Evolutionary conservation across 2,329 filamentous ascomycete genomes (phyloP), one percentile per base, ranked within the genome.

Genomic region (Colletotrichum chrysophilum): DNA sequence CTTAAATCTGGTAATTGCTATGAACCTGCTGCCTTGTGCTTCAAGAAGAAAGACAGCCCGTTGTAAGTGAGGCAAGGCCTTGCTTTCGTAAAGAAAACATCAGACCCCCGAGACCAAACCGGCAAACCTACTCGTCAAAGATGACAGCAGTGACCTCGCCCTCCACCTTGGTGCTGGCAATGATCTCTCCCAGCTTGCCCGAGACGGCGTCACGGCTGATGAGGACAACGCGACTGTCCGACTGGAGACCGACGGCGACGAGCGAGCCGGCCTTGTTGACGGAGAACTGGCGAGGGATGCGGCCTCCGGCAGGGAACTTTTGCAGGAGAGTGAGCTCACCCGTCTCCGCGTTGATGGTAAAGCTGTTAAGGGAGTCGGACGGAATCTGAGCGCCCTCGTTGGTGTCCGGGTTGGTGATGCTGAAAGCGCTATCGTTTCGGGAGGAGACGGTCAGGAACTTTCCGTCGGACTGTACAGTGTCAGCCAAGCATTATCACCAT

Each of bases 391-490:
- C 68, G 34, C 74, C 77, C 77, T 78, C 83, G 78, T 79, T 76
- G 74, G 83, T 70, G 79, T 89, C 86, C 78, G 86, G 87, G 82
- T 87, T 87, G 72, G 86, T 83, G 71, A 90, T 86, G 16, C 80
- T 80, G 81, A 93, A 89, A 26, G 88, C 84, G 60, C 85, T 86
- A 80, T 93, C 93, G 80, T 90, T 89, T 76, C 94, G 92, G 77
- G 94, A 94, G 4, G 93, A 93, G 56, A 94, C 88, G 78, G 94
- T 87, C 67, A 96, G 81, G 85, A 92, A 94, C 43, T 88, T 89
- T 75, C 88, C 86, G 79, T 92, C 90, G 65, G 91, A 89, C 91
- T 92, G 70, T 24, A 9, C 14, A 10, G 13, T 9, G 38, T 76
- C n/a, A 77, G 67, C 58, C 32, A 71, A 9, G 38, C 18, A 69